Evolutionary conservation across 2,329 filamentous ascomycete genomes (phyloP).

Genomic region (Trichoderma citrinoviride): DNA sequence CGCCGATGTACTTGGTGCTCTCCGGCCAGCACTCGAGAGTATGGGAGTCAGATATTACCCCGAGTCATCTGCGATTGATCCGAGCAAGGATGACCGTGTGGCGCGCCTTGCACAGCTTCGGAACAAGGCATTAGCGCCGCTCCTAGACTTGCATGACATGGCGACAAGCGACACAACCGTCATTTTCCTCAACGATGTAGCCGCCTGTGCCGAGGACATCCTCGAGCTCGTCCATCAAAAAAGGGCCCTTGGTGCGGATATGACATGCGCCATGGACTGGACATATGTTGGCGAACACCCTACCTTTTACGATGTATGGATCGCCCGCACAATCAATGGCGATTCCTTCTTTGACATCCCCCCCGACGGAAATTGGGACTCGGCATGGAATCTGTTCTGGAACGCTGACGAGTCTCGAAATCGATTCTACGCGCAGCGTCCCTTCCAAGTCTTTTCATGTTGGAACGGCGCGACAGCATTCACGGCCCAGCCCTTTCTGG

Average conservation of each 20-base stretch:
- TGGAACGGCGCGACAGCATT: constrained; percentile 58
- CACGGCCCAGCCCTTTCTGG: constrained; percentile 46
- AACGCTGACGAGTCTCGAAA: constrained; percentile 40
- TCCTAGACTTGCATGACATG: constrained; percentile 34
- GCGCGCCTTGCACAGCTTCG: constrained; percentile 49
- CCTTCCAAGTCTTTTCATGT: constrained; percentile 60
- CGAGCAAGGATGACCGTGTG: constrained; percentile 45
- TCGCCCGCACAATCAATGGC: constrained; percentile 51
- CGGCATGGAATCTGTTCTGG: constrained; percentile 53
- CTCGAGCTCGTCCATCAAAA: constrained; percentile 55
- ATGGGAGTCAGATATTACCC: constrained; percentile 44
- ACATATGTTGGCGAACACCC: constrained; percentile 43
- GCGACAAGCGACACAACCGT: constrained; percentile 42
- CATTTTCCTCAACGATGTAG: constrained; percentile 55
- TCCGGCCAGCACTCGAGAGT: constrained; percentile 40
- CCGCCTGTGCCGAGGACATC: constrained; percentile 53
- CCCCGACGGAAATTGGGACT: constrained; percentile 48
- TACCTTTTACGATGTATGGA: constrained; percentile 49
- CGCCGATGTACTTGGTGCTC: constrained; percentile 43
- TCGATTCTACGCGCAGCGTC: constrained; percentile 37
- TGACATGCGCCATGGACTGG: constrained; percentile 62
- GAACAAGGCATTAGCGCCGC: constrained; percentile 51
- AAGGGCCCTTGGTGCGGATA: constrained; percentile 46
- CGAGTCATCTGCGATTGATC: constrained; percentile 43
- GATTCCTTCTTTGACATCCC: constrained; percentile 56